Percentiles rank a stretch among this genome's conserved stretches.
Conservation (phyloP, 306 rosid genomes). For the Styphnolobium japonicum region DNA sequence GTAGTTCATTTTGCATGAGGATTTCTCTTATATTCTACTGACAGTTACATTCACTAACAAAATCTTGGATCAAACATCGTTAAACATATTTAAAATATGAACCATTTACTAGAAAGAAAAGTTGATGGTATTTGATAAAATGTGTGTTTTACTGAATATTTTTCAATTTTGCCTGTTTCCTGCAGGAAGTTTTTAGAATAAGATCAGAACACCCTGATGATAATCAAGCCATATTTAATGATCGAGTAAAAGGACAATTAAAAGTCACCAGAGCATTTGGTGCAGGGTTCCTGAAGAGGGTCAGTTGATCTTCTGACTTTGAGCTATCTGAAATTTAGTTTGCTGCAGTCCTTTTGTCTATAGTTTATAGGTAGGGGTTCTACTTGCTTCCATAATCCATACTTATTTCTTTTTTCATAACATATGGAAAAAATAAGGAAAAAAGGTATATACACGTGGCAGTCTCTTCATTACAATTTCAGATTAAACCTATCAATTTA, state of each 20-base stretch:
- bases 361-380: slow-evolving; percentile 31
- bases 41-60: neutral
- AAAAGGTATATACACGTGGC: neutral
- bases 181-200: slow-evolving; percentile 60
- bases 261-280: slow-evolving; percentile 75
- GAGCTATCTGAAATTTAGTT: slow-evolving; percentile 36
- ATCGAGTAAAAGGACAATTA: slow-evolving; percentile 67
- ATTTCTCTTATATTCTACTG: neutral
- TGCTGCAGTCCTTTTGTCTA: slow-evolving; percentile 36
- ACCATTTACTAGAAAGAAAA: neutral
- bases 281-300: slow-evolving; percentile 72
- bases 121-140: neutral
- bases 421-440: neutral
- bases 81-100: neutral
- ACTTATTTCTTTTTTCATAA: neutral
- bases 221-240: slow-evolving; percentile 51
- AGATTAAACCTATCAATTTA: neutral
- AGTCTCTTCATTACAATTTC: neutral
- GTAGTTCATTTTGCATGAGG: neutral
- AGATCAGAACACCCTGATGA: slow-evolving; percentile 64
- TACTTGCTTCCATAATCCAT: neutral
- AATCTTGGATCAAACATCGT: neutral
- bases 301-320: slow-evolving; percentile 48
- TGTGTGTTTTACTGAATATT: neutral
- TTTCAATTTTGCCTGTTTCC: slow-evolving; percentile 16